Evolutionary conservation across 2,329 filamentous ascomycete genomes (phyloP), one percentile per base, ranked within the genome.

Genomic region (Davidsoniella neocaledoniae): DNA sequence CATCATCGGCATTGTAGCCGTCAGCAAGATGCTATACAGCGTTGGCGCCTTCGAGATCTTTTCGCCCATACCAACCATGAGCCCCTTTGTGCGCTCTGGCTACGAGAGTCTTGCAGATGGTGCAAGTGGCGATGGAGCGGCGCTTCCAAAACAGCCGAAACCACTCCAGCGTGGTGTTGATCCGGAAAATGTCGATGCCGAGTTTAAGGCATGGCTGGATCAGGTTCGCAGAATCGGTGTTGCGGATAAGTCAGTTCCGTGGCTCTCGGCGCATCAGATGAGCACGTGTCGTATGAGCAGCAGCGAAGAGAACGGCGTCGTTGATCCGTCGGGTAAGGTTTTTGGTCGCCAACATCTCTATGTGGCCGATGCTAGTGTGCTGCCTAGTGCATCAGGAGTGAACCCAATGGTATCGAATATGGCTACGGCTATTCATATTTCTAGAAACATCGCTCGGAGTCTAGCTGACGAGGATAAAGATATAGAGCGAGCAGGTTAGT

Each of bases 381-480:
- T 88, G 54, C 84, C 82, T 1, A 81, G 74, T 51, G 82, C 83
- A 9, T 85, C 77, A 60, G 84, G 84, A 1, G 83, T 87, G 26
- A 88, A 88, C 61, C 84, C 84, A 10, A 88, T 90, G 84, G 68
- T 87, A 41, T 86, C 83, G 10, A 72, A 69, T 51, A 86, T 88
- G 83, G 76, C 76, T 1, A 72, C 83, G 57, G 70, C 77, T 45
- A 76, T 83, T 58, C 75, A 74, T 64, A 79, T 84, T 54, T 76
- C 76, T 2, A 66, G 72, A 57, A 70, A 72, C 0, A 61, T 83
- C 42, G 67, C 12, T 33, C 29, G 29, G 8, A 12, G 29, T 33
- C 29, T 33, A 33, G 29, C 29, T 12, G 29, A 33, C 12, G 29
- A 43, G 37, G 23, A 16, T 10, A 29, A 49, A 17, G 40, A 49